Evolutionary conservation across 352 stramenopile genomes (phyloP).

Genomic region (Phytophthora macrochlamydospora): DNA sequence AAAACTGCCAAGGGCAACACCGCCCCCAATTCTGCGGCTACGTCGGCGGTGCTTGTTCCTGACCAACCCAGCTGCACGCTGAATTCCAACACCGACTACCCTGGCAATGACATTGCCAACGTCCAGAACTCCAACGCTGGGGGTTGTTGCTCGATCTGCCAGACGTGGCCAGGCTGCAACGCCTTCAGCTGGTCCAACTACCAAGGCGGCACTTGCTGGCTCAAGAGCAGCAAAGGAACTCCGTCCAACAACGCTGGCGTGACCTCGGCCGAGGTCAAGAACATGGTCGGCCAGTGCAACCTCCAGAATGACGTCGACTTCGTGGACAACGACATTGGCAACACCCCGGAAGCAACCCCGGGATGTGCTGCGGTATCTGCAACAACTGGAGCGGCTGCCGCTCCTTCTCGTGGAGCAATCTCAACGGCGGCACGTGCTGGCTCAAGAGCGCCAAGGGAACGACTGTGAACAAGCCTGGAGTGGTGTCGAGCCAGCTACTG

Average conservation of each 20-base stretch:
- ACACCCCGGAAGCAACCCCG: slow-evolving; percentile 8
- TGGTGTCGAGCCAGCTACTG: slow-evolving; percentile 30
- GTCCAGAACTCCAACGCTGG: slow-evolving; percentile 19
- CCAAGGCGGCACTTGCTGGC: slow-evolving; percentile 29
- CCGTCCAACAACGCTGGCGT: slow-evolving; percentile 10
- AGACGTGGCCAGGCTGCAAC: slow-evolving; percentile 25
- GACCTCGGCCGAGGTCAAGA: slow-evolving; percentile 28
- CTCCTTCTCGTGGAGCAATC: slow-evolving; percentile 39
- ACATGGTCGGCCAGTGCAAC: slow-evolving; percentile 12
- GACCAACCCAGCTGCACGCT: slow-evolving; percentile 16
- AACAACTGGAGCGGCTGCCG: slow-evolving; percentile 37
- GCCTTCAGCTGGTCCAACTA: slow-evolving; percentile 28
- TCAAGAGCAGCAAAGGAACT: slow-evolving; percentile 27
- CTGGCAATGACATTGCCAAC: slow-evolving; percentile 39
- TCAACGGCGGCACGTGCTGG: slow-evolving; percentile 50
- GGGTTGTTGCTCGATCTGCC: slow-evolving; percentile 35
- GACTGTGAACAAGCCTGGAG: slow-evolving; percentile 14
- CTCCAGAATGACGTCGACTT: slow-evolving; percentile 36
- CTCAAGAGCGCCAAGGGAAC: slow-evolving; percentile 36
- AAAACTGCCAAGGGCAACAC: slow-evolving; percentile 34
- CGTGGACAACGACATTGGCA: slow-evolving; percentile 41
- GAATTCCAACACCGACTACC: slow-evolving; percentile 28
- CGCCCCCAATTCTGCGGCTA: slow-evolving; percentile 11
- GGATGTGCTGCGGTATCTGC: slow-evolving; percentile 39
- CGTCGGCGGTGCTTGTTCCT: slow-evolving; percentile 18